Evolutionary conservation across 768 basidiomycete species (phyloP).

Genomic region (Boletus insuetus): DNA sequence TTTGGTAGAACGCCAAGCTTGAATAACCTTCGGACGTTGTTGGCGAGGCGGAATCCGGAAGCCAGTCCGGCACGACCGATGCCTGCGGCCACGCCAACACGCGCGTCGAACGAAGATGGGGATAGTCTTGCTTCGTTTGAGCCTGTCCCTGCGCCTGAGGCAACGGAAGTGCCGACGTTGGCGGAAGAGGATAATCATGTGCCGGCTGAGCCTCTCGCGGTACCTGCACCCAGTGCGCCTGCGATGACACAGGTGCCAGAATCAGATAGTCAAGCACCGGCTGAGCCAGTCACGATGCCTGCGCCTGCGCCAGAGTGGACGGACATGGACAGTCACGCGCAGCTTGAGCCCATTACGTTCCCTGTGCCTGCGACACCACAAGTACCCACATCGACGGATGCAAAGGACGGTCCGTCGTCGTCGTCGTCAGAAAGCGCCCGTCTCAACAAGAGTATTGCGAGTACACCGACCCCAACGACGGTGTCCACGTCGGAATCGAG

Average conservation of each 20-base stretch:
- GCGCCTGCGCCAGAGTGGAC: background rate
- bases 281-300: background rate
- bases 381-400: background rate
- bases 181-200: no score
- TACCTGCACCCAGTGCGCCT: no score
- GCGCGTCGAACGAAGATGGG: background rate
- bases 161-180: no score
- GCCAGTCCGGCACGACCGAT: background rate
- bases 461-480: slow-evolving; percentile 1
- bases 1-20: slow-evolving; percentile 15
- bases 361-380: background rate
- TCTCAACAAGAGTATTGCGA: background rate
- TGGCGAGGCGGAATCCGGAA: slow-evolving; percentile 6
- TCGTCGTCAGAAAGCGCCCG: background rate
- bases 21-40: slow-evolving; percentile 13
- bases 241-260: no score
- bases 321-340: background rate
- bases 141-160: no score
- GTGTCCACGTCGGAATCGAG: background rate
- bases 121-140: no score
- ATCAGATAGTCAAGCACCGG: background rate
- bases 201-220: no score
- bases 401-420: background rate
- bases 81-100: no score
- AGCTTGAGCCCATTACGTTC: background rate